These are phyloP conservation scores for Zymoseptoria passerinii DNA, from an alignment of 2,329 filamentous ascomycete species.

Conservation along the genomic window DNA sequence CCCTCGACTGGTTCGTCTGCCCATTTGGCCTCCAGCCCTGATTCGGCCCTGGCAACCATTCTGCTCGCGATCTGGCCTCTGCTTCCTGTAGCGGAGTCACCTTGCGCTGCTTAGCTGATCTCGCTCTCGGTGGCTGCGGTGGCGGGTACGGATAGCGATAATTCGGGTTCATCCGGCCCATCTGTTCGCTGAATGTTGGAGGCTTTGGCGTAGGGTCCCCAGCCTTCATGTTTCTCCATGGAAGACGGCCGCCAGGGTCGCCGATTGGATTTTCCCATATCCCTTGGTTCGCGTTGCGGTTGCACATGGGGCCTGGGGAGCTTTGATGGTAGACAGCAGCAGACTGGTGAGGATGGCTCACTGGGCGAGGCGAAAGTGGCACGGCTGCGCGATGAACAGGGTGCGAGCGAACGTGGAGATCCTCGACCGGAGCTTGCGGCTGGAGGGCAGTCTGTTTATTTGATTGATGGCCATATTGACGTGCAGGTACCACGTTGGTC, in stretches of 20 bases:
- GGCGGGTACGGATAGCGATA: background rate
- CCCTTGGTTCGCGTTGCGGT: background rate
- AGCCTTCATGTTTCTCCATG: background rate
- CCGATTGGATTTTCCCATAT: background rate
- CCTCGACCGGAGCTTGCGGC: too few species aligned
- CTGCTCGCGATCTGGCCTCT: background rate
- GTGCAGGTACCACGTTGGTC: background rate
- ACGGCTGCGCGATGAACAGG: background rate
- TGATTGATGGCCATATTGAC: background rate
- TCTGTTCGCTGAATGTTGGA: background rate
- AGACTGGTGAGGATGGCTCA: background rate
- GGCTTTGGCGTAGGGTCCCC: background rate
- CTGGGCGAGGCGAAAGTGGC: background rate
- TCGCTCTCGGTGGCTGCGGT: background rate
- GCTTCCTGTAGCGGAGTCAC: background rate
- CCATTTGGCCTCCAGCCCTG: background rate
- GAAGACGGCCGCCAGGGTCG: background rate
- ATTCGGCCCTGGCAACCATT: background rate
- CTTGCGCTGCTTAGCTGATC: background rate
- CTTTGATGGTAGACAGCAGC: too few species aligned
- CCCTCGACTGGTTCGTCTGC: background rate
- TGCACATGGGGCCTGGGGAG: background rate
- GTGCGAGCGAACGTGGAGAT: background rate
- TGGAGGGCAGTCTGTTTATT: background rate
- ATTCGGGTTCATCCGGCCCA: background rate